phyloP scores from a whole-genome alignment of 2,329 filamentous ascomycete genomes.

The Epichloe baconii region DNA sequence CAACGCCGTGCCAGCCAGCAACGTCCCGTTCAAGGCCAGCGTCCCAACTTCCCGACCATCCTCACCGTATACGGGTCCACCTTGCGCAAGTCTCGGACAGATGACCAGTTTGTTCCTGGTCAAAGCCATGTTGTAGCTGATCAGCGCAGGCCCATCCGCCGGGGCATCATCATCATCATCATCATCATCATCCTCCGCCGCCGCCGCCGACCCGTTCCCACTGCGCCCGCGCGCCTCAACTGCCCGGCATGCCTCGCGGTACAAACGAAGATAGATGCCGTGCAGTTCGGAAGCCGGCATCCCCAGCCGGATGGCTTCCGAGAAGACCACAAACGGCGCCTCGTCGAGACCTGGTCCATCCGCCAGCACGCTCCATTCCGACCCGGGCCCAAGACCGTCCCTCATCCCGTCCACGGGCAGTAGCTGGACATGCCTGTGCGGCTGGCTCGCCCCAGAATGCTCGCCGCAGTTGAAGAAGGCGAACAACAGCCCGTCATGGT shows the following conservation, averaged over 20 bases:
- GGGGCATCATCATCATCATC: slow-evolving; percentile 13
- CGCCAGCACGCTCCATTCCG: slow-evolving; percentile 36
- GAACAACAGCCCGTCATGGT: slow-evolving; percentile 36
- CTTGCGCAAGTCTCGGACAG: slow-evolving; percentile 41
- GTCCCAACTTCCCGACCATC: slow-evolving; percentile 25
- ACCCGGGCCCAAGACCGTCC: slow-evolving; percentile 28
- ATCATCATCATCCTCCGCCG: slow-evolving; percentile 4
- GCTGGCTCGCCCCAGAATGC: slow-evolving; percentile 57
- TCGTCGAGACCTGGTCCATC: slow-evolving; percentile 20
- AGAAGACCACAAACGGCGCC: slow-evolving; percentile 33
- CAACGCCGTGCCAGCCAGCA: slow-evolving; percentile 50
- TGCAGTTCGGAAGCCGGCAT: slow-evolving; percentile 26
- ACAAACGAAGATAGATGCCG: slow-evolving; percentile 33
- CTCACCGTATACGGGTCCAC: slow-evolving; percentile 19
- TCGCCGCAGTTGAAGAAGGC: slow-evolving; percentile 60
- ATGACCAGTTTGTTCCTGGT: slow-evolving; percentile 40
- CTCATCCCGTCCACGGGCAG: slow-evolving; percentile 52
- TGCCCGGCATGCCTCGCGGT: slow-evolving; percentile 29
- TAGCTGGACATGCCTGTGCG: slow-evolving; percentile 61
- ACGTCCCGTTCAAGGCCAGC: slow-evolving; percentile 45
- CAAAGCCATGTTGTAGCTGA: slow-evolving; percentile 53
- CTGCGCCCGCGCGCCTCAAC: slow-evolving; percentile 12
- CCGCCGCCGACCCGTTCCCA: not conserved
- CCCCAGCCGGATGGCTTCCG: slow-evolving; percentile 21
- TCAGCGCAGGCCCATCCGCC: slow-evolving; percentile 29